Conservation (phyloP, 2,329 filamentous ascomycete genomes). For the Pseudopyrenochaeta lycopersici region DNA sequence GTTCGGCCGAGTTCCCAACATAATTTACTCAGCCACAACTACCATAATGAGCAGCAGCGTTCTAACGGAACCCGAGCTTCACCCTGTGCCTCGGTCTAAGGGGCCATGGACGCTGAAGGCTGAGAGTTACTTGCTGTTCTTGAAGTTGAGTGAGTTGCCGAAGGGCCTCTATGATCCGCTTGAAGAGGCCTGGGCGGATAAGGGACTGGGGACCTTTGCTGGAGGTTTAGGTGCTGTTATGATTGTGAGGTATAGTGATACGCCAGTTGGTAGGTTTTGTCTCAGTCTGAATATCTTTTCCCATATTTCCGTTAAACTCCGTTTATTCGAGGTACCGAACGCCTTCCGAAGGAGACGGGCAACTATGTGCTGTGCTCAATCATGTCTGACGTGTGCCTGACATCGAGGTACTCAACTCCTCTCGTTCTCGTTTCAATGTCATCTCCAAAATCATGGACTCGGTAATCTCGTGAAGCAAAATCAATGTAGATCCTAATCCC, state of each 20-base stretch:
- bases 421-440: background rate
- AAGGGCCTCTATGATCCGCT: slow-evolving; percentile 36
- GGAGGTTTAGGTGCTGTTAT: slow-evolving; percentile 39
- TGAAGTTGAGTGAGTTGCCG: slow-evolving; percentile 32
- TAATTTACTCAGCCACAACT: background rate
- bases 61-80: slow-evolving; percentile 8
- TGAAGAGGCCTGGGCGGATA: slow-evolving; percentile 27
- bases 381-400: too few relatives aligned
- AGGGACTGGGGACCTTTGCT: slow-evolving; percentile 29
- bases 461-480: background rate
- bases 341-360: too few relatives aligned
- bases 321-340: background rate
- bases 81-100: slow-evolving; percentile 31
- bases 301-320: background rate
- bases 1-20: too few relatives aligned
- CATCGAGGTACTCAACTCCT: background rate
- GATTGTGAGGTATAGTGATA: slow-evolving; percentile 41
- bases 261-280: slow-evolving; percentile 40
- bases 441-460: background rate
- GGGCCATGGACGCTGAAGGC: slow-evolving; percentile 38
- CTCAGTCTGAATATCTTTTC: background rate
- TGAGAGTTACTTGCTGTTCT: slow-evolving; percentile 37
- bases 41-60: background rate
- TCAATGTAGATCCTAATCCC: background rate
- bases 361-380: too few relatives aligned